Base-by-base conservation (phyloP, 495 filamentous ascomycete species). In the Podospora bellae-mahoneyi region DNA sequence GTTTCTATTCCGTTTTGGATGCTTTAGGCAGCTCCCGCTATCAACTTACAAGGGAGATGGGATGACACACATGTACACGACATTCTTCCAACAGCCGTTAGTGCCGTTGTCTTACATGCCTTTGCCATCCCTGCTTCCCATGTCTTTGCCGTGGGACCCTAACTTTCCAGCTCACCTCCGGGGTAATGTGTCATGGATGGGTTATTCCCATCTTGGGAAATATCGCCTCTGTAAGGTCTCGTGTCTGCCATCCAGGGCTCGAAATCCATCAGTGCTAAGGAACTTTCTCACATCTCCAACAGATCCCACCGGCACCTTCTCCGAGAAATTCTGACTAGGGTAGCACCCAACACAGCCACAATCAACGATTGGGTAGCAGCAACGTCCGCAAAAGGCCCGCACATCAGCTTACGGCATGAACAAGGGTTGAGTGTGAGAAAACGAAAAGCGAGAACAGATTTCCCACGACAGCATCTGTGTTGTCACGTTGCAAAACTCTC, bases 301-400 rank as follows among this genome's bases (percentile, higher is more conserved):
- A 48, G 61, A 32, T 5, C 30, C 30, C 61, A 63, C 30, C 10
- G 59, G 59, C 5, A 30, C 39, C 2, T 48, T 48, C 39, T 48
- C 39, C 39, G 39, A 48, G 30, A 32, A 48, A 20, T 32, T 2
- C 26, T 18, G 30, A 18, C 26, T 32, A 20, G 26, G 59, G 23
- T 61, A 61, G 27, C 27, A 62, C 60, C 26, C 61, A 48, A 32
- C 61, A 63, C 61, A n/a, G 61, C 61, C 61, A 63, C 61, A 18
- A 10, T 63, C 48, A 9, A 44, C n/a, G 27, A 63, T 63, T 61
- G 27, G n/a, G 32, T 48, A 39, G 61, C 28, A 63, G n/a, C 18
- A 20, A 63, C 27, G 39, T 13, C 30, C n/a, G 27, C 61, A 63
- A 63, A 63, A 48, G 61, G 27, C 61, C 61, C 61, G 32, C 61